Percentiles rank a stretch among this genome's conserved stretches.
Conservation (phyloP, 2,329 filamentous ascomycete genomes). For the Aureobasidium vineae region DNA sequence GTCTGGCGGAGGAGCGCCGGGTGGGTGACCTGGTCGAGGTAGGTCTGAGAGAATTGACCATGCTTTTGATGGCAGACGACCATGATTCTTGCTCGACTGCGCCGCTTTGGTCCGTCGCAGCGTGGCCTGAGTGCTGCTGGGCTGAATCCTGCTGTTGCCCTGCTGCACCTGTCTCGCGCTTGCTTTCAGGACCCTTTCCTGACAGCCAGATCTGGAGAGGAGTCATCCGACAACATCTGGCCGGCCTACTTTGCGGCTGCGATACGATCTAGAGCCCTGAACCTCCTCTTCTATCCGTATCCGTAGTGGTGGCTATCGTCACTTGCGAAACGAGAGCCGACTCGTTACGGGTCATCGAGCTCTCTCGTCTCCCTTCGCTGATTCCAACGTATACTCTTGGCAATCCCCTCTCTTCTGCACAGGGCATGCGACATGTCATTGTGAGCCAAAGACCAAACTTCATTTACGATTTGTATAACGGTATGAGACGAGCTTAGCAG, state of each 20-base stretch:
- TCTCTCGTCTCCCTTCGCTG: conserved; percentile 10
- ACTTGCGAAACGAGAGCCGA: neutral
- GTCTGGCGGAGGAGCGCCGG: conserved; percentile 19
- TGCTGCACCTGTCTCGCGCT: conserved; percentile 9
- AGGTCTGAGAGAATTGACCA: conserved; percentile 24
- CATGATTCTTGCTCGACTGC: conserved; percentile 25
- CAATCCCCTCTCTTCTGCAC: conserved; percentile 5
- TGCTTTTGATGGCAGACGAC: conserved; percentile 27
- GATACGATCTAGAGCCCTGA: neutral
- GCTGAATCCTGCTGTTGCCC: conserved; percentile 4
- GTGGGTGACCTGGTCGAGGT: conserved; percentile 22
- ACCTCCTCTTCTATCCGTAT: conserved; percentile 8
- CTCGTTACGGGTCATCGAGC: neutral
- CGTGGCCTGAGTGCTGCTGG: conserved; percentile 2
- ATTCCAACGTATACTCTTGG: conserved; percentile 9
- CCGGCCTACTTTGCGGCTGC: neutral
- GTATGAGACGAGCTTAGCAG: neutral
- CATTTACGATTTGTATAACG: neutral
- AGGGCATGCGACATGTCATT: neutral
- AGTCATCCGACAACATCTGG: conserved; percentile 24
- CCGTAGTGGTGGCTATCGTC: neutral
- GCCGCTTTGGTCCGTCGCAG: neutral
- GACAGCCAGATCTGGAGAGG: conserved; percentile 19
- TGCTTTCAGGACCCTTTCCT: conserved; percentile 23
- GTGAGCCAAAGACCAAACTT: neutral